Base-by-base conservation (phyloP, 2,329 filamentous ascomycete genomes). In the Fusarium torreyae region DNA sequence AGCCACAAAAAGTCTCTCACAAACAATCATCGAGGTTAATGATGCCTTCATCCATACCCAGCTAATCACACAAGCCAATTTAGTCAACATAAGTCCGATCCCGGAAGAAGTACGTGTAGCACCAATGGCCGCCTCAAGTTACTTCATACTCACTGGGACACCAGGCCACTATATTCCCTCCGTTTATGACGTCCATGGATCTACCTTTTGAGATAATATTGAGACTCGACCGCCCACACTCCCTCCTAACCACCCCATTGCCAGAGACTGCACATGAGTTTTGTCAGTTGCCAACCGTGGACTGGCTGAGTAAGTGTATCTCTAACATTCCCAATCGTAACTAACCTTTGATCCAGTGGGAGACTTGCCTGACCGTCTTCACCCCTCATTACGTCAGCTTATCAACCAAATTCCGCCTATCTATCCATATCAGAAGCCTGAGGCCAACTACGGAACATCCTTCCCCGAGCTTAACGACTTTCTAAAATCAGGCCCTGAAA, bases 1-100 rank as follows among this genome's bases (percentile, higher is more conserved):
- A 6, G 38, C n/a, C 38, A 26, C 26, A 5, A 39, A 45, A 13
- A n/a, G 11, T 4, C 46, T 65, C 8, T 15, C 62, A 14, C 3
- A 58, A 6, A 45, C 42, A 0, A 49, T 54, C 2, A 36, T 20
- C 2, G 48, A 53, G 18, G 42, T 63, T 7, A 66, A 66, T 5
- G 58, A 63, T n/a, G 52, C 40, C 2, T 66, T 66, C n/a, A 7
- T 57, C 11, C 52, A 57, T 7, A 63, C 62, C 13, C 40, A 38
- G 9, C 14, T 66, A 17, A 45, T 66, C 7, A 57, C 58, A 3
- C 58, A 63, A 15, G 62, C 14, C 42, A 45, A 57, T 11, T 14
- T 66, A 4, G 26, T 63, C 42, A 63, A 63, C 11, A 34, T 63
- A 11, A 18, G 17, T 4, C 38, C 38, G 18, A 39, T n/a, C 6